phyloP scores from a whole-genome alignment of 306 rosid species.

The Glycine latifolia region DNA sequence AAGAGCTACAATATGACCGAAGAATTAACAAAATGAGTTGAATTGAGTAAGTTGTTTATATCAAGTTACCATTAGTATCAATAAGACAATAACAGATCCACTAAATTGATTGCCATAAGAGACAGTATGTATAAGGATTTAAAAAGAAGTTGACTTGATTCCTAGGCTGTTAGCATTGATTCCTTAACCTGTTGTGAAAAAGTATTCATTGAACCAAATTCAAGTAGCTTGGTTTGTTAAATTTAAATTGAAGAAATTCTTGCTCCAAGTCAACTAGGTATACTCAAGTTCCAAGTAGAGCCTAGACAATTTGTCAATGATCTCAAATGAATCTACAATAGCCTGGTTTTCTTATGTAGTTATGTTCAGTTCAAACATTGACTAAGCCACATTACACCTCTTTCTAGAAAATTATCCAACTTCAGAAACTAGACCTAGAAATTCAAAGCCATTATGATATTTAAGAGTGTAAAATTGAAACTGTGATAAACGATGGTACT shows the following conservation, averaged over 20 bases:
- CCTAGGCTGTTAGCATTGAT: constrained; percentile 6
- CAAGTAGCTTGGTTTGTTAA: constrained; percentile 4
- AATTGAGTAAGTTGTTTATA: constrained; percentile 28
- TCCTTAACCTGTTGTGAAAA: constrained; percentile 10
- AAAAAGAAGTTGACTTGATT: neutral
- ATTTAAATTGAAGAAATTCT: neutral
- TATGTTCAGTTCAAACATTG: constrained; percentile 14
- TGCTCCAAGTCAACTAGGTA: constrained; percentile 25
- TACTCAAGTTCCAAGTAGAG: constrained; percentile 7
- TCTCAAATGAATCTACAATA: constrained; percentile 14
- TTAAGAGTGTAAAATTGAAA: constrained; percentile 1
- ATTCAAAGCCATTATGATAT: constrained; percentile 32
- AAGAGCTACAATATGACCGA: constrained; percentile 4
- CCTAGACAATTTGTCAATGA: constrained; percentile 34
- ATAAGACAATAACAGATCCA: constrained; percentile 1
- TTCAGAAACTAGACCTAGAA: constrained; percentile 34
- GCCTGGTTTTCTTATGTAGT: constrained; percentile 7
- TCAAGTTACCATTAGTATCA: neutral
- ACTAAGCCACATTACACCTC: constrained; percentile 39
- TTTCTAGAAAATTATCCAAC: constrained; percentile 23
- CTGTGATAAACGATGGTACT: neutral
- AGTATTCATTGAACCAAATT: neutral
- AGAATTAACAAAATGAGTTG: constrained; percentile 11
- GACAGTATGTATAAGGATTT: constrained; percentile 1
- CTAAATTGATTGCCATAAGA: neutral